Base-by-base conservation (phyloP, 1,139 yeast species). In the Pichia sp. region DNA sequence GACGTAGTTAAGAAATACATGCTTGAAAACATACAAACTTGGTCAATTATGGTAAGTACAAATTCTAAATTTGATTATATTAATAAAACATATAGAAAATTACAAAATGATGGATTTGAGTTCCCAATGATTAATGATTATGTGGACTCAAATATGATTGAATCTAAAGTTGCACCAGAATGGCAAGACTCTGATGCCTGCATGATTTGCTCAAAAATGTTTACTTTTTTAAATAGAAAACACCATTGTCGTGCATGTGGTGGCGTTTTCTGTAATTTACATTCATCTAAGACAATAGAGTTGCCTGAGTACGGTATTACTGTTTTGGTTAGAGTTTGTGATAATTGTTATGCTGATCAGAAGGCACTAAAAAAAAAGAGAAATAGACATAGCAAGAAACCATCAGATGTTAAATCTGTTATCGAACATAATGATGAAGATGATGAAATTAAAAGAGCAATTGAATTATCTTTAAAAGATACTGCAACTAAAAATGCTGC, bases 231-330 rank as follows among this genome's bases (percentile, higher is more conserved):
- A 50, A 88, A 86, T 59, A 72, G 99, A 55, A 88, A 91, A 59
- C 99, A 91, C 61, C 98, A 91, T 63, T 91, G 98, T 60, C 73
- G 98, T 42, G 84, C 95, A 39, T 91, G 99, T 64, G 99, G 99
- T 21, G 96, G 96, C 1, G 96, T 87, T 0, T 91, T 74, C 56
- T 81, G 95, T 61, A 91, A 85, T 50, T 74, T 76, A 19, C 95
- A 91, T 61, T 87, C 96, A 21, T 68, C 80, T 9, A 78, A 84
- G 51, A 70, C 64, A 41, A 66, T 78, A 31, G 80, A 91, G 7
- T 67, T 93, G 47, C 93, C 94, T 0, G 81, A 82, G 38, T 69
- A 85, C 44, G 99, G 99, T 1, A 87, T 93, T 37, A 76, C 74
- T 52, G 87, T 83, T 42, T 87, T 94, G 0, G 97, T 89, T 1